Percentiles rank a stretch among this genome's conserved stretches.
Evolutionary conservation across 768 basidiomycete genomes (phyloP).

Genomic region (Lentinula aciculospora): DNA sequence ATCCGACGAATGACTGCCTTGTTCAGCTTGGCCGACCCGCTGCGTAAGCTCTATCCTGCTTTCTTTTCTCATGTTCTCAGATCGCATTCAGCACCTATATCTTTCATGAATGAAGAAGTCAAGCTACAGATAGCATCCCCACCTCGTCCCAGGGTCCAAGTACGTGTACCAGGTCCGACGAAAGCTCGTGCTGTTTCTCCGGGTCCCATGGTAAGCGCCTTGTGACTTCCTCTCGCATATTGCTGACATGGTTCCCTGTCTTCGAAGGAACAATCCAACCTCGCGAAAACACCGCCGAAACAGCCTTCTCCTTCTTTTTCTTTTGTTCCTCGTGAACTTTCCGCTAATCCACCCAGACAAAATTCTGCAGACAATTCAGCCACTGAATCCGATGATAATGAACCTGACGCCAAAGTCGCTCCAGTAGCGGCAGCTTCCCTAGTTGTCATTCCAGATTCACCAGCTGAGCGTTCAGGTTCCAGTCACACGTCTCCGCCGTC

Average conservation of each 20-base stretch:
- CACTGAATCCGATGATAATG: conserved; percentile 31
- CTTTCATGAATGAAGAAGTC: conserved; percentile 38
- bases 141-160: conserved; percentile 10
- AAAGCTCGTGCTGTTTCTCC: conserved; percentile 4
- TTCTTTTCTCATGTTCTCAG: conserved; percentile 13
- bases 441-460: conserved; percentile 7
- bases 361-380: conserved; percentile 32
- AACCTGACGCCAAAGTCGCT: not conserved
- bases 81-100: conserved; percentile 41
- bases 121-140: conserved; percentile 26
- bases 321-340: conserved; percentile 1
- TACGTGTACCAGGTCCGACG: conserved; percentile 13
- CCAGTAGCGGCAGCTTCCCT: not conserved
- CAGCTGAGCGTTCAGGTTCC: conserved; percentile 6
- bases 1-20: conserved; percentile 68
- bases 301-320: not conserved
- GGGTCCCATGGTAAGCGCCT: conserved; percentile 2
- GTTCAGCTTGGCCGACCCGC: conserved; percentile 59
- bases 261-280: not conserved
- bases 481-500: conserved; percentile 9
- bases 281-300: conserved; percentile 1
- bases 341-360: conserved; percentile 3
- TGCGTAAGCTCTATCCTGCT: conserved; percentile 44
- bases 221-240: conserved; percentile 2
- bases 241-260: not conserved